Conservation (phyloP, 208 protist species). For the Herpetomonas muscarum region DNA sequence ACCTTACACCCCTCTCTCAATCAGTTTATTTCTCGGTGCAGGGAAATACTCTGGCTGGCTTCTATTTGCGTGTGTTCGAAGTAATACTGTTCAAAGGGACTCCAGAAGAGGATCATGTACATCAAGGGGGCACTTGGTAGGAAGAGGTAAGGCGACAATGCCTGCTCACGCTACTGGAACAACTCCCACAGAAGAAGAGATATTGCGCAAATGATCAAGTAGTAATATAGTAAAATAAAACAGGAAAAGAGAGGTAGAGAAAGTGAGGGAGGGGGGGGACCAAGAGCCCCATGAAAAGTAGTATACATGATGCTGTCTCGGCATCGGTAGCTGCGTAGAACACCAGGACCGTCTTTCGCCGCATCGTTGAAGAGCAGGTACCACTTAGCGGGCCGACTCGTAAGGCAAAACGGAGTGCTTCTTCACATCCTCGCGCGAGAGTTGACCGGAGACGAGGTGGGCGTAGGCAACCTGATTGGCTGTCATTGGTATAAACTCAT, state of each 20-base stretch:
- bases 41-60: too few relatives aligned
- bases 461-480: constrained; percentile 55
- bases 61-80: too few relatives aligned
- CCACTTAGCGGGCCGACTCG: constrained; percentile 1
- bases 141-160: too few relatives aligned
- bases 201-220: constrained; percentile 8
- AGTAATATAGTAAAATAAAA: constrained; percentile 10
- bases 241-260: background rate
- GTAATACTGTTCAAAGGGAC: too few relatives aligned
- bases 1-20: too few relatives aligned
- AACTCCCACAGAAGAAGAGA: constrained; percentile 3
- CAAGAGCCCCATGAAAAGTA: background rate
- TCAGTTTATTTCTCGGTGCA: too few relatives aligned
- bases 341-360: too few relatives aligned
- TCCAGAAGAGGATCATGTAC: too few relatives aligned
- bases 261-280: background rate
- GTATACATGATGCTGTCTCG: constrained; percentile 9
- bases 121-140: too few relatives aligned
- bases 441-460: constrained; percentile 41
- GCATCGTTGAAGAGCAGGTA: background rate
- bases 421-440: constrained; percentile 26
- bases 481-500: constrained; percentile 41
- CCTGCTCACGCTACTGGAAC: too few relatives aligned
- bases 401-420: constrained; percentile 9
- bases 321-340: too few relatives aligned